phyloP scores from a whole-genome alignment of 441 rosid genomes.

The Croton laevigatus region DNA sequence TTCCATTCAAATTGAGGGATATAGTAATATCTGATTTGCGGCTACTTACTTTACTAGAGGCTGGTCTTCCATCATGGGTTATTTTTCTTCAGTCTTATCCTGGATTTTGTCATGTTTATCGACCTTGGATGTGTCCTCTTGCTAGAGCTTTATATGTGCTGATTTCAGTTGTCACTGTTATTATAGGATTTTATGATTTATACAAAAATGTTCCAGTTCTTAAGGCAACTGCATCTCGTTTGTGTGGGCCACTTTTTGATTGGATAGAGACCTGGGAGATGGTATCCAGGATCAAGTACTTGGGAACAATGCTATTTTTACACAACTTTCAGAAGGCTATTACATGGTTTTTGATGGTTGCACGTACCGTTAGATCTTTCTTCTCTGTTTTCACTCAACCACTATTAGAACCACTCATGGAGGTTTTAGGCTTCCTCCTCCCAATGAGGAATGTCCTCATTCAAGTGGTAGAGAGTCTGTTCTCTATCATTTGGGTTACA shows the following conservation, averaged over 20 bases:
- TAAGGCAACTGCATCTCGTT: constrained; percentile 78
- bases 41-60: constrained; percentile 81
- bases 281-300: constrained; percentile 87
- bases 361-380: constrained; percentile 54
- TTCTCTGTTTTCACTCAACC: constrained; percentile 59
- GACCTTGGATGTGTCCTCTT: constrained; percentile 99
- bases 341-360: constrained; percentile 52
- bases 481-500: constrained; percentile 45
- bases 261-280: constrained; percentile 99
- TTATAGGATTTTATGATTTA: constrained; percentile 89
- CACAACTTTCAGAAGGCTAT: constrained; percentile 90
- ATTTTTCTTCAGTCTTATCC: constrained; percentile 97
- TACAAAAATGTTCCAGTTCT: constrained; percentile 97
- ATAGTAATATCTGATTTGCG: constrained; percentile 73
- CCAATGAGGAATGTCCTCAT: constrained; percentile 63
- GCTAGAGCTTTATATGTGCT: constrained; percentile 82
- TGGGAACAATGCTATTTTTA: constrained; percentile 96
- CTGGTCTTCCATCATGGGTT: constrained; percentile 98
- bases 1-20: constrained; percentile 74
- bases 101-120: constrained; percentile 80
- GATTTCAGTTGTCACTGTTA: constrained; percentile 72
- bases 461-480: constrained; percentile 45
- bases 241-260: constrained; percentile 87
- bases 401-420: constrained; percentile 47
- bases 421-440: constrained; percentile 41